Conservation (phyloP, 1,139 yeast species). For the Candida glucosophila region DNA sequence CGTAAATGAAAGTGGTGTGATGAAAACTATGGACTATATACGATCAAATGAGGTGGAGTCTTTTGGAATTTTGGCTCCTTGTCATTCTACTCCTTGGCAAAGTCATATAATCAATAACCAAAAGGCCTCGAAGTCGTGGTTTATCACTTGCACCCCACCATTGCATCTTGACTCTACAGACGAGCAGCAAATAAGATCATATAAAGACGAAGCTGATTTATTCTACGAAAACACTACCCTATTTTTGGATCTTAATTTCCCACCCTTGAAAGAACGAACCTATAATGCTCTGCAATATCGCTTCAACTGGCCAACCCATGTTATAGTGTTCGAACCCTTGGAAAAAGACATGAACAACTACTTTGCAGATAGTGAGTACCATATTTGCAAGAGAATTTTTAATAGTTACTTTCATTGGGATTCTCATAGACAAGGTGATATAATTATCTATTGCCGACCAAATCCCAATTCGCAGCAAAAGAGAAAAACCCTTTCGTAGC, state of each 20-base stretch:
- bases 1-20: slow-evolving; percentile 79
- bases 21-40: slow-evolving; percentile 53
- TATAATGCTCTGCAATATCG: neutral
- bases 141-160: slow-evolving; percentile 91
- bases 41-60: slow-evolving; percentile 35
- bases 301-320: slow-evolving; percentile 58
- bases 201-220: slow-evolving; percentile 80
- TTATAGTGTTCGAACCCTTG: slow-evolving; percentile 65
- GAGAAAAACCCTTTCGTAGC: no score
- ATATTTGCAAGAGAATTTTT: slow-evolving; percentile 49
- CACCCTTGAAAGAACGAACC: slow-evolving; percentile 3
- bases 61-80: slow-evolving; percentile 82
- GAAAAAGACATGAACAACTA: slow-evolving; percentile 33
- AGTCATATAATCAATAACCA: slow-evolving; percentile 62
- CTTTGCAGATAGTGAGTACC: slow-evolving; percentile 35
- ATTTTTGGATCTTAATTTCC: slow-evolving; percentile 31
- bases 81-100: slow-evolving; percentile 97
- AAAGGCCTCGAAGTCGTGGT: slow-evolving; percentile 44
- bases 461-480: no score
- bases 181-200: slow-evolving; percentile 26
- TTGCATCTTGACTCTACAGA: slow-evolving; percentile 25
- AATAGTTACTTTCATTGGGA: slow-evolving; percentile 89
- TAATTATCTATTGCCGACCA: no score
- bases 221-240: slow-evolving; percentile 59
- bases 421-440: slow-evolving; percentile 67